Percentiles rank a stretch among this genome's conserved stretches.
These are phyloP conservation scores for Laetiporus sulphureus DNA, from an alignment of 1,284 basidiomycete species.

Conservation along the genomic window DNA sequence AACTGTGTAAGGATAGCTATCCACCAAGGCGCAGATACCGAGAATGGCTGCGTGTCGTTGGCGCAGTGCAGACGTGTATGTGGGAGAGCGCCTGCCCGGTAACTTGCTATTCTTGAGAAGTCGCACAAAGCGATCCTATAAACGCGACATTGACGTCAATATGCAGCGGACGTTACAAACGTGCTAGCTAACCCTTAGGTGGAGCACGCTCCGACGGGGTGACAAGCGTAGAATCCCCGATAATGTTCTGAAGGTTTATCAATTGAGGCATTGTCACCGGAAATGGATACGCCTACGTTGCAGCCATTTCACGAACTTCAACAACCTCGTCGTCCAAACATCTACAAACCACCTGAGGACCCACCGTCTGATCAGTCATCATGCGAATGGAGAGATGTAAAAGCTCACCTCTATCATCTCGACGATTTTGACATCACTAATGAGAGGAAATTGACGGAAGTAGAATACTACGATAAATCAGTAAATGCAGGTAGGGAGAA, in stretches of 20 bases:
- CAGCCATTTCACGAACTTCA: constrained; percentile 73
- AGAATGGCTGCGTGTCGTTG: constrained; percentile 75
- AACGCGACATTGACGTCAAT: too few species aligned
- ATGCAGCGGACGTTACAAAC: too few species aligned
- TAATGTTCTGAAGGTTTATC: constrained; percentile 47
- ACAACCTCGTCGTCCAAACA: constrained; percentile 71
- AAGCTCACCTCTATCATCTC: constrained; percentile 56
- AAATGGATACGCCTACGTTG: constrained; percentile 41
- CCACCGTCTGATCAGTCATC: too few species aligned
- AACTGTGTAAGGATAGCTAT: constrained; percentile 81
- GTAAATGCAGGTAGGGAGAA: neutral
- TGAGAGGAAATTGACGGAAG: constrained; percentile 64
- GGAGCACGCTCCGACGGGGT: constrained; percentile 68
- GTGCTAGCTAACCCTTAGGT: constrained; percentile 46
- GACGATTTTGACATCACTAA: constrained; percentile 54
- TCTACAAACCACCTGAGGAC: constrained; percentile 50
- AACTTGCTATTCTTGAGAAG: constrained; percentile 55
- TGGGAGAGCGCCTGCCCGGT: constrained; percentile 47
- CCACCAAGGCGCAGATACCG: constrained; percentile 73
- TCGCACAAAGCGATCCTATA: constrained; percentile 60
- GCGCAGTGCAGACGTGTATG: constrained; percentile 58
- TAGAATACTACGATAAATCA: constrained; percentile 56
- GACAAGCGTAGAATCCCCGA: constrained; percentile 78
- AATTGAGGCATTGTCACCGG: neutral
- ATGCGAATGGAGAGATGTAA: neutral